Evolutionary conservation across 1,139 yeast species (phyloP), one percentile per base, ranked within the genome.

Genomic region (Candida tropicalis): DNA sequence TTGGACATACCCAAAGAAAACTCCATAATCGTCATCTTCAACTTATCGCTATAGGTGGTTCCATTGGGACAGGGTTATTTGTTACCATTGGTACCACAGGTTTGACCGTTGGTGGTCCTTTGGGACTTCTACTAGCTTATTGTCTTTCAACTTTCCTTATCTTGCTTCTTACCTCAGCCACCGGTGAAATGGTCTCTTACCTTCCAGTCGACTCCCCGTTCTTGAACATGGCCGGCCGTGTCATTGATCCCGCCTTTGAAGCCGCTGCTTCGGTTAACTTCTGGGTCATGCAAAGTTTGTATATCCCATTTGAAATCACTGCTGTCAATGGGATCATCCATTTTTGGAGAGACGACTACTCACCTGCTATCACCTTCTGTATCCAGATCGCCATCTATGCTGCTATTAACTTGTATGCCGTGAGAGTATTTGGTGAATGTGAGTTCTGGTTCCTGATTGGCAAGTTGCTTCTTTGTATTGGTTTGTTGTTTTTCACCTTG

Each of bases 151-250:
- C 80, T 40, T 51, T 74, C 13, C 75, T 87, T 18, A 67, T 86
- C 37, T 72, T 81, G 47, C 58, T 63, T 55, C 77, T 87, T 52
- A 87, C 93, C 4, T 84, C 83, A 16, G 76, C 85, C 2, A 79
- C 85, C 3, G 95, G 90, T 1, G 95, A 87, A 59, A 85, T 87
- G 95, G 95, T 87, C 20, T 82, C 86, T 13, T 86, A 81, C 55
- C 63, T 84, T 50, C 96, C 96, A 0, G 74, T 87, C 7, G 73
- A 82, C 38, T 86, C 95, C 1, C 82, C 82, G 1, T 77, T 77
- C 50, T 67, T 76, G 49, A 67, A 73, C 35, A 73, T 77, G 76
- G 79, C 82, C 0, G 82, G 81, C 13, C 60, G 82, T 44, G 75
- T 71, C 49, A 75, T 77, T 26, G 82, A 78, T 63, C 87, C 84